A percentile compares a stretch with the other conserved stretches of the same genome.
phyloP scores from a whole-genome alignment of 2,329 filamentous ascomycete species.

The Colletotrichum paranaense region DNA sequence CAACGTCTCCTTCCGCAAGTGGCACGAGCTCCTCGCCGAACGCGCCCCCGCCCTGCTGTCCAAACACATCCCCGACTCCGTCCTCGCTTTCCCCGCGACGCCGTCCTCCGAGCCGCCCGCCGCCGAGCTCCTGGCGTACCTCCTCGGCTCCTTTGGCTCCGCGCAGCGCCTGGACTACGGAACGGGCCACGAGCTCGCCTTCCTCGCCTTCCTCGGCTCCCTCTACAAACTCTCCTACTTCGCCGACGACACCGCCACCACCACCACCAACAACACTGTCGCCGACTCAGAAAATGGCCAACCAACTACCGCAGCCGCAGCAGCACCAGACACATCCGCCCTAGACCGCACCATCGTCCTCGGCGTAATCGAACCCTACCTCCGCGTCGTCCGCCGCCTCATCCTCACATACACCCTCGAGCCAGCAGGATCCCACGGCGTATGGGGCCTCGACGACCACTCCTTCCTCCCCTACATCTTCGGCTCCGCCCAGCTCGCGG shows the following conservation, averaged over 20 bases:
- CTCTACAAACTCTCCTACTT: conserved; percentile 94
- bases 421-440: conserved; percentile 94
- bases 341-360: conserved; percentile 85
- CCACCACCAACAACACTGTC: neutral
- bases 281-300: neutral
- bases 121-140: conserved; percentile 63
- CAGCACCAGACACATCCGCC: conserved; percentile 50
- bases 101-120: conserved; percentile 39
- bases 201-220: conserved; percentile 88
- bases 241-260: conserved; percentile 35
- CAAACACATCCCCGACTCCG: conserved; percentile 42
- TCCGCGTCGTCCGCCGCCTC: conserved; percentile 82
- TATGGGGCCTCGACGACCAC: conserved; percentile 99
- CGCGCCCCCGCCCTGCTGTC: conserved; percentile 64
- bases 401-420: conserved; percentile 94
- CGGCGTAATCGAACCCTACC: conserved; percentile 85
- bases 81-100: conserved; percentile 37
- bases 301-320: neutral
- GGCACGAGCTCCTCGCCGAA: conserved; percentile 77
- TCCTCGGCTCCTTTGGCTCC: conserved; percentile 89
- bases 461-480: conserved; percentile 95
- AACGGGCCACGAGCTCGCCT: conserved; percentile 95
- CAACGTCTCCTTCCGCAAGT: conserved; percentile 89
- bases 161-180: conserved; percentile 92
- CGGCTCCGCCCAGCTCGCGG: conserved; percentile 88